Evolutionary conservation across 208 protist genomes (phyloP).

Genomic region (Novymonas esmeraldas): DNA sequence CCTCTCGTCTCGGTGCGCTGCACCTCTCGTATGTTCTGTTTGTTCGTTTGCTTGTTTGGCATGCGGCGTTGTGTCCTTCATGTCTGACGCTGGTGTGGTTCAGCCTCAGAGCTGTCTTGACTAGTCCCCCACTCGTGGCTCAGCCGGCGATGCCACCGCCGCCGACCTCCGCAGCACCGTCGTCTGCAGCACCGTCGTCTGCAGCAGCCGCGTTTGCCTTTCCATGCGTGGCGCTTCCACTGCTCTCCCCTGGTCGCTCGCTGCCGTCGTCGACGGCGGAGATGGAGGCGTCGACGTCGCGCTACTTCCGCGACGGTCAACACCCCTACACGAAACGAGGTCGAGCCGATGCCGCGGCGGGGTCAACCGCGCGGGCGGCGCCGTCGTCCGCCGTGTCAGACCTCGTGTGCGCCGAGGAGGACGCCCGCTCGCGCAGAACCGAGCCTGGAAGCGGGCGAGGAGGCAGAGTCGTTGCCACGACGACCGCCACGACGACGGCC

Average conservation of each 20-base stretch:
- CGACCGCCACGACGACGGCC: constrained; percentile 2
- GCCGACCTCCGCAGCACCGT: too few relatives aligned
- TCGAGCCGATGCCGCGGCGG: constrained; percentile 3
- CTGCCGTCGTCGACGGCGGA: constrained; percentile 18
- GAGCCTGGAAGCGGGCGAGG: not conserved
- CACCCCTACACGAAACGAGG: constrained; percentile 18
- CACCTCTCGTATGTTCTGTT: too few relatives aligned
- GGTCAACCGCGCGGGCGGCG: not conserved
- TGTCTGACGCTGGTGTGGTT: too few relatives aligned
- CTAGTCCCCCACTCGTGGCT: too few relatives aligned
- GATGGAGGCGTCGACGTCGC: constrained; percentile 17
- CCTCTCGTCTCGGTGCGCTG: too few relatives aligned
- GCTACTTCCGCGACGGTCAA: constrained; percentile 17
- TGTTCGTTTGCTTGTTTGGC: too few relatives aligned
- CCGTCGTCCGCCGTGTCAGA: constrained; percentile 9
- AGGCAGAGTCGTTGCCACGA: not conserved
- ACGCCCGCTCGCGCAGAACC: not conserved
- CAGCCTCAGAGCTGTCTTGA: too few relatives aligned
- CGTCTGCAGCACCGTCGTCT: not conserved
- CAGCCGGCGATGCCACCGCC: too few relatives aligned
- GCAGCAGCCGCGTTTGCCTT: not conserved
- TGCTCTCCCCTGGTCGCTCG: constrained; percentile 20
- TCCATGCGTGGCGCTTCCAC: constrained; percentile 18
- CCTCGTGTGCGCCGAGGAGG: constrained; percentile 18
- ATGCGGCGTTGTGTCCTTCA: too few relatives aligned